phyloP scores from a whole-genome alignment of 2,329 filamentous ascomycete species.

The Xylariaceae sp. region DNA sequence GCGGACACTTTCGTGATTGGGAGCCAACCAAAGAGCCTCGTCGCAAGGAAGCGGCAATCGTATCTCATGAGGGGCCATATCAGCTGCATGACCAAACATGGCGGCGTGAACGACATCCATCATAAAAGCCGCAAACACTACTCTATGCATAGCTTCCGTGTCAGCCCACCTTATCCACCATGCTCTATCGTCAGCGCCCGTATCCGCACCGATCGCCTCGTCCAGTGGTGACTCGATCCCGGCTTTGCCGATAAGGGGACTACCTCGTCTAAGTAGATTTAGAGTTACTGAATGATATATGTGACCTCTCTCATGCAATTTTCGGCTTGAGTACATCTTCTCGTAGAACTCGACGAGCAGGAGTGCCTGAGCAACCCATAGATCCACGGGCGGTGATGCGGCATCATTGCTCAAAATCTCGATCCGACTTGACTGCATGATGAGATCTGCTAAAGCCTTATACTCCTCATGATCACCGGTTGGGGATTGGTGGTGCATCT shows the following conservation, averaged over 20 bases:
- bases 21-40: conserved; percentile 80
- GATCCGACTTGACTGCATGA: conserved; percentile 71
- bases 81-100: conserved; percentile 86
- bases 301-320: conserved; percentile 80
- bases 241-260: conserved; percentile 76
- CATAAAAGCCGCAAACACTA: conserved; percentile 85
- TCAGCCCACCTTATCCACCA: conserved; percentile 90
- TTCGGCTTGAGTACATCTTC: conserved; percentile 82
- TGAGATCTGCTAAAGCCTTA: conserved; percentile 51
- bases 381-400: conserved; percentile 74
- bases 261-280: conserved; percentile 79
- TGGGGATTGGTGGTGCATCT: conserved; percentile 62
- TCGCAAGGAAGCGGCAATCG: conserved; percentile 82
- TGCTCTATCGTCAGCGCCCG: conserved; percentile 38
- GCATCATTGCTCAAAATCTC: conserved; percentile 80
- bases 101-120: conserved; percentile 85
- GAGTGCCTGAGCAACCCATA: conserved; percentile 86
- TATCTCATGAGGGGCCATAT: conserved; percentile 90
- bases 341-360: conserved; percentile 84
- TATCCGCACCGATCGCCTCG: conserved; percentile 59
- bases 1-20: conserved; percentile 71
- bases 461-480: conserved; percentile 46
- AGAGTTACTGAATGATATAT: conserved; percentile 86
- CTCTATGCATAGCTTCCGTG: conserved; percentile 79
- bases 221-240: conserved; percentile 76